These are phyloP conservation scores for Cladosporium oxysporum DNA, from an alignment of 2,329 filamentous ascomycete genomes.

Conservation along the genomic window DNA sequence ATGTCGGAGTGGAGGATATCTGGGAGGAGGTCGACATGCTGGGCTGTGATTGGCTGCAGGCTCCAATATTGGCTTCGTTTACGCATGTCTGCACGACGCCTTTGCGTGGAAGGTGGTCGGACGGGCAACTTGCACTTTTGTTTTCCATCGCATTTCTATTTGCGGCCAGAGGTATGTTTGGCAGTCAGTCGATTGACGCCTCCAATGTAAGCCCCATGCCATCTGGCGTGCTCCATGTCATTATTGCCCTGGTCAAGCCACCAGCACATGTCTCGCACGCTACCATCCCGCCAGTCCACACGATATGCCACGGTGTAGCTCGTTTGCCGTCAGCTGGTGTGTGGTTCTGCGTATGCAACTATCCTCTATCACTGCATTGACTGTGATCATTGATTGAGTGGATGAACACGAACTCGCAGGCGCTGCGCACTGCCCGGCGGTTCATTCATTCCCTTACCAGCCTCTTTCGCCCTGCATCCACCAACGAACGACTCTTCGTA, in stretches of 20 bases:
- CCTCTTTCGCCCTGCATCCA: constrained; percentile 15
- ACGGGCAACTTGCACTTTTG: constrained; percentile 7
- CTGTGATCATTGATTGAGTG: neutral
- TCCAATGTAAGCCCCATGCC: neutral
- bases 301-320: constrained; percentile 15
- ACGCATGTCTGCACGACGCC: constrained; percentile 16
- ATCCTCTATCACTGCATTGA: constrained; percentile 1
- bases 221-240: constrained; percentile 8
- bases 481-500: constrained; percentile 3
- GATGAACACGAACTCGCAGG: neutral
- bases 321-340: neutral
- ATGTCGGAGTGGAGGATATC: neutral
- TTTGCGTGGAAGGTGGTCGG: constrained; percentile 8
- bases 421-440: constrained; percentile 11
- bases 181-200: neutral
- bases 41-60: neutral
- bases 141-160: constrained; percentile 2
- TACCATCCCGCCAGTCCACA: constrained; percentile 7
- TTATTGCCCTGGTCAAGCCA: constrained; percentile 2
- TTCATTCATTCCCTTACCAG: constrained; percentile 19
- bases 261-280: constrained; percentile 19
- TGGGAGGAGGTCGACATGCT: neutral
- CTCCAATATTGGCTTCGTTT: neutral
- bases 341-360: constrained; percentile 6
- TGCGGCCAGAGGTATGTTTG: neutral